Conservation (phyloP, 176 grass and related monocot genomes). For the Microstegium vimineum region DNA sequence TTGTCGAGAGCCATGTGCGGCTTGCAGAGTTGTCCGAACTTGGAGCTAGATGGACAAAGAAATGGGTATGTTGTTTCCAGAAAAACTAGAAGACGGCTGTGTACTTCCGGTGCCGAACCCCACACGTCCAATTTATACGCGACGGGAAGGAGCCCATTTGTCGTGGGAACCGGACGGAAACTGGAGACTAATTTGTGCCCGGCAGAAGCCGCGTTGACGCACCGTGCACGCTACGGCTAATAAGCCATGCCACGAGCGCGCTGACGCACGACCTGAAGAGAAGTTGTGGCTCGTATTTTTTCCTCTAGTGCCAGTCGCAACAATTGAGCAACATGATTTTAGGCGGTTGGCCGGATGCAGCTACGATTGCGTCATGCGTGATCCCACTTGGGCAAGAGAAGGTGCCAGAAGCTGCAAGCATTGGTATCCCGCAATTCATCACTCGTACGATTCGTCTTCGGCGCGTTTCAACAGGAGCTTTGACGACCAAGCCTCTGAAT, state of each 20-base stretch:
- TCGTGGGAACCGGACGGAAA: background rate
- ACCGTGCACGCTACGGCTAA: background rate
- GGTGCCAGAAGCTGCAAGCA: too few relatives aligned
- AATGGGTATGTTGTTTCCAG: background rate
- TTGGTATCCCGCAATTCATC: too few relatives aligned
- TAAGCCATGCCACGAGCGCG: background rate
- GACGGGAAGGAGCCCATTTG: background rate
- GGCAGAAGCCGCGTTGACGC: background rate
- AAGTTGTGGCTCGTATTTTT: too few relatives aligned
- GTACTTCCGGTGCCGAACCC: background rate
- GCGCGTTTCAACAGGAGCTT: too few relatives aligned
- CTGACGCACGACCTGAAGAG: background rate
- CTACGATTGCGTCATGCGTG: too few relatives aligned
- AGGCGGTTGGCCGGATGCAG: too few relatives aligned
- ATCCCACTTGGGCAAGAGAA: too few relatives aligned
- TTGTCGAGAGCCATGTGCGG: conserved; percentile 46
- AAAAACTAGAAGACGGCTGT: background rate
- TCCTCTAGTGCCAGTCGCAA: too few relatives aligned
- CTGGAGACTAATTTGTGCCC: background rate
- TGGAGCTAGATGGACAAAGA: background rate
- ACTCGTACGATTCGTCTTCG: too few relatives aligned
- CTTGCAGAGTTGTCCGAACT: background rate
- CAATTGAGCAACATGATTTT: too few relatives aligned
- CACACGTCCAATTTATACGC: background rate
- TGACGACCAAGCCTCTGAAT: too few relatives aligned